Evolutionary conservation across 2,329 filamentous ascomycete genomes (phyloP).

Genomic region (Chaetomium strumarium): DNA sequence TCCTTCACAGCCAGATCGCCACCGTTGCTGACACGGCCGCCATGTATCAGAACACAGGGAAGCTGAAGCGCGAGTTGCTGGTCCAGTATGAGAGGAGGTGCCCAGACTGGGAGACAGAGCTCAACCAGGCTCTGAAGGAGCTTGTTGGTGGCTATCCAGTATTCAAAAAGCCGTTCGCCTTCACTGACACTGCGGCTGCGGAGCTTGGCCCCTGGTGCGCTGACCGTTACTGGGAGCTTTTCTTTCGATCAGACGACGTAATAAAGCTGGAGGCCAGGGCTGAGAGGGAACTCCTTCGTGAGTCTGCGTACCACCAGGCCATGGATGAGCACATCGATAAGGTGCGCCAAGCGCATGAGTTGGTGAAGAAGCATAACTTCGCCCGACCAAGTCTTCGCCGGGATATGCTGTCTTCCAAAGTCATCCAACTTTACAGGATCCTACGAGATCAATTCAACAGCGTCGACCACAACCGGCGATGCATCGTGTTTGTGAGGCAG

Average conservation of each 20-base stretch:
- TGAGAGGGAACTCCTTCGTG: conserved; percentile 25
- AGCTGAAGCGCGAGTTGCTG: conserved; percentile 54
- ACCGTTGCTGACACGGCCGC: conserved; percentile 56
- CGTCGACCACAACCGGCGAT: conserved; percentile 50
- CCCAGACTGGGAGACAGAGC: conserved; percentile 53
- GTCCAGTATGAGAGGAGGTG: conserved; percentile 46
- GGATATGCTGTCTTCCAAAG: conserved; percentile 63
- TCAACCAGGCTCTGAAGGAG: conserved; percentile 53
- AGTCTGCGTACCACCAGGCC: conserved; percentile 27
- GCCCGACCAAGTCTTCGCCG: conserved; percentile 26
- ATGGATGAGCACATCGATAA: conserved; percentile 49
- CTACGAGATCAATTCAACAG: conserved; percentile 58
- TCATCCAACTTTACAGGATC: conserved; percentile 54
- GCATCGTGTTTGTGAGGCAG: conserved; percentile 83
- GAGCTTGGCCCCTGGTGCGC: conserved; percentile 79
- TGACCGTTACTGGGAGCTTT: conserved; percentile 72
- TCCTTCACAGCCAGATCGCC: conserved; percentile 77
- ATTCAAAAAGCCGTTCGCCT: conserved; percentile 54
- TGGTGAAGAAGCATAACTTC: conserved; percentile 50
- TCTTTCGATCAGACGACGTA: conserved; percentile 57
- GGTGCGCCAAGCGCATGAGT: conserved; percentile 51
- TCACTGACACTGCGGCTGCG: conserved; percentile 53
- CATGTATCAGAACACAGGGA: conserved; percentile 52
- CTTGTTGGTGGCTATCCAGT: conserved; percentile 36
- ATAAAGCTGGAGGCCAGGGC: conserved; percentile 55